phyloP scores from a whole-genome alignment of 148 eudicot genomes.

The Chenopodium formosanum region DNA sequence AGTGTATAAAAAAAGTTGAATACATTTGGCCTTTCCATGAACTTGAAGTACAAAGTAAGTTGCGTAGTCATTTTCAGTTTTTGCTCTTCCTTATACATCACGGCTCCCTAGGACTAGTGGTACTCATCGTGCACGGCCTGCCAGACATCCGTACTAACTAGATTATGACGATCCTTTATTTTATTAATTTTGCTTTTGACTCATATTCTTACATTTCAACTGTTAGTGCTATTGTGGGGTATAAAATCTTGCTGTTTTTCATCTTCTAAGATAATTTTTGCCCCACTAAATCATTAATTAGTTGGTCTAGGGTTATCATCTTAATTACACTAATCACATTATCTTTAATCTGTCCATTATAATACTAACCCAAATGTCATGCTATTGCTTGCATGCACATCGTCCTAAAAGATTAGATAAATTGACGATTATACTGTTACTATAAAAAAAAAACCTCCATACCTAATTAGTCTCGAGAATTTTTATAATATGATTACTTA shows the following conservation, averaged over 20 bases:
- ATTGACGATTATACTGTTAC: too few species aligned
- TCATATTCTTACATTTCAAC: background rate
- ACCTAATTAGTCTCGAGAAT: too few species aligned
- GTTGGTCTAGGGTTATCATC: background rate
- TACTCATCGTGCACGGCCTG: constrained; percentile 13
- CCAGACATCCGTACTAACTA: constrained; percentile 20
- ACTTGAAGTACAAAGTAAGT: background rate
- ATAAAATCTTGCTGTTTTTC: background rate
- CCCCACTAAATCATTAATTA: constrained; percentile 14
- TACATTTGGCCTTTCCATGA: background rate
- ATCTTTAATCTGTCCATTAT: background rate
- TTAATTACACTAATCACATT: background rate
- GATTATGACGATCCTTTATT: constrained; percentile 1
- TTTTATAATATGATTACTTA: too few species aligned
- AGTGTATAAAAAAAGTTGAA: background rate
- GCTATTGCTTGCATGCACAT: background rate
- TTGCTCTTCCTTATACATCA: background rate
- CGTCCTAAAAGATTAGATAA: too few species aligned
- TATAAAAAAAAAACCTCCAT: too few species aligned
- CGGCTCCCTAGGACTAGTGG: background rate
- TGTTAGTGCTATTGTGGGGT: constrained; percentile 14
- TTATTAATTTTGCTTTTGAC: constrained; percentile 11
- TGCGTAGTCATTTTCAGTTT: constrained; percentile 16
- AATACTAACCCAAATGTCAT: background rate
- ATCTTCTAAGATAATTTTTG: constrained; percentile 8